Base-by-base conservation (phyloP, 495 filamentous ascomycete species). In the Chaetomidium leptoderma region DNA sequence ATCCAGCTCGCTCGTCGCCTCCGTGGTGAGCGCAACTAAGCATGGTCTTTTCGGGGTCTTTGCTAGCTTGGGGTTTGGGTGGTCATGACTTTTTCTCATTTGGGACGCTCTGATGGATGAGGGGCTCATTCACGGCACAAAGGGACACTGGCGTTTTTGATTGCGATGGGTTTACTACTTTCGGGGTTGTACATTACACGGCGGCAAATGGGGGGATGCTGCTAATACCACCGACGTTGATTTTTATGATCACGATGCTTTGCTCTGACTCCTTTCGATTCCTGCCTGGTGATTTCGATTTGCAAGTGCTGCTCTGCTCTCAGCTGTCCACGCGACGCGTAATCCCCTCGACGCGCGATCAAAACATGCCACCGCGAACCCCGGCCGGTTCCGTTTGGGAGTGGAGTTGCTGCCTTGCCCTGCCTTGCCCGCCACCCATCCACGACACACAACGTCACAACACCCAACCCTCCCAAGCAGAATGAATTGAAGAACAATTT, bases 1-100 rank as follows among this genome's bases (percentile, higher is more conserved):
- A 95, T 96, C 81, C 91, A 95, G 82, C 89, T 96, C 62, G 91
- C 91, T 71, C 90, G 92, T 67, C 90, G 92, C 73, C 91, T 96
- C 79, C 90, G 92, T 79, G 92, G 92, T 72, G 92, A 97, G 84
- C 91, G 92, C 76, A 80, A 80, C 76, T 79, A 79, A 72, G 61
- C 65, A 47, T 37, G 26, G 37, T 49, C 44, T 36, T 56, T 63
- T 43, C n/a, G n/a, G 32, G 43, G 43, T 44, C 53, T 45, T 52
- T 55, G 45, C 29, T 55, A 58, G 54, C 55, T 54, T 55, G 58
- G 66, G 66, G 58, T 62, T 65, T 63, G 56, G 65, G 62, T 30
- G 68, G 67, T 68, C 40, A 70, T 64, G 71, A 72, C 64, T 63
- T 64, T 67, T 65, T 64, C 32, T 62, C 61, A 69, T 54, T 54